Conservation (phyloP, 148 eudicot species). For the Gaultheria prostrata region DNA sequence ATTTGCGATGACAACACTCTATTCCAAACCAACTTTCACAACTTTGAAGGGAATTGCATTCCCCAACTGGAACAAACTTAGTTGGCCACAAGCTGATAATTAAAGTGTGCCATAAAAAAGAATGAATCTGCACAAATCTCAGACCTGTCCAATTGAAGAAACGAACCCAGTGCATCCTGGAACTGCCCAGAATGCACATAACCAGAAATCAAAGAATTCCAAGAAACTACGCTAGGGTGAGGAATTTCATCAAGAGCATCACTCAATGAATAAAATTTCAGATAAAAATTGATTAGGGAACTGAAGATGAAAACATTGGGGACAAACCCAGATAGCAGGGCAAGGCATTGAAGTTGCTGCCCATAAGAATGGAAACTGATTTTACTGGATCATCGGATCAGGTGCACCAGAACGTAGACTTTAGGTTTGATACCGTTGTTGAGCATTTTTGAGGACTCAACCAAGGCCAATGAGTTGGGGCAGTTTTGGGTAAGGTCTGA, state of each 20-base stretch:
- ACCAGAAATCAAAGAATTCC: slow-evolving; percentile 83
- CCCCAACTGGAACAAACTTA: slow-evolving; percentile 48
- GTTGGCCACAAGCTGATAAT: slow-evolving; percentile 56
- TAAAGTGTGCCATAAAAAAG: slow-evolving; percentile 59
- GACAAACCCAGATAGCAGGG: slow-evolving; percentile 44
- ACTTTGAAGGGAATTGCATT: slow-evolving; percentile 61
- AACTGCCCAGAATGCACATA: slow-evolving; percentile 63
- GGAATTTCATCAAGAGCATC: slow-evolving; percentile 75
- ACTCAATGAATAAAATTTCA: slow-evolving; percentile 36
- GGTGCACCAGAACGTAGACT: slow-evolving; percentile 41
- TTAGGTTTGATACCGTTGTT: slow-evolving; percentile 29
- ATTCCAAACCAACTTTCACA: slow-evolving; percentile 45
- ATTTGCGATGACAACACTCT: slow-evolving; percentile 48
- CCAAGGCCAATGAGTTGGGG: slow-evolving; percentile 5
- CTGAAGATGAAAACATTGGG: slow-evolving; percentile 50
- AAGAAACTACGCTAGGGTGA: slow-evolving; percentile 59
- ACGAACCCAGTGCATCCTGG: slow-evolving; percentile 45
- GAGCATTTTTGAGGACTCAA: slow-evolving; percentile 14
- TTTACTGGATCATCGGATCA: slow-evolving; percentile 42
- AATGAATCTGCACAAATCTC: slow-evolving; percentile 48
- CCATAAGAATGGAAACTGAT: slow-evolving; percentile 34
- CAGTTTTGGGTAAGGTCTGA: slow-evolving; percentile 16
- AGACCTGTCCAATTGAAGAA: slow-evolving; percentile 49
- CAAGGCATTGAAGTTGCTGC: slow-evolving; percentile 58
- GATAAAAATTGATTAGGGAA: slow-evolving; percentile 54